Percentiles rank a stretch among this genome's conserved stretches.
These are phyloP conservation scores for Colletotrichum musae DNA, from an alignment of 2,329 filamentous ascomycete species.

Conservation along the genomic window DNA sequence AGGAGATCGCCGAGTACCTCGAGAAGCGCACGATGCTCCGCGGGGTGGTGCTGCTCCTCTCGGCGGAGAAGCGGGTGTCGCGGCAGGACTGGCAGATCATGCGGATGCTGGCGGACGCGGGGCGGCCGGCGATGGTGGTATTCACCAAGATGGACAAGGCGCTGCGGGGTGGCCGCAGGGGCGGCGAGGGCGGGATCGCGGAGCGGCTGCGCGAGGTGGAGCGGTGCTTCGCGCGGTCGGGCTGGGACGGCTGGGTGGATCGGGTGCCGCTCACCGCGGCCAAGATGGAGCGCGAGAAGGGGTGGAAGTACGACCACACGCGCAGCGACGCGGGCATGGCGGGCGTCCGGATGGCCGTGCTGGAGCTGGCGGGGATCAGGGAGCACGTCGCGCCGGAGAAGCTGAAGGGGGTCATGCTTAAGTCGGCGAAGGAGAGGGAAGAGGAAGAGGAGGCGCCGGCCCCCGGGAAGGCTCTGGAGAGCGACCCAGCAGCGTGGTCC, in stretches of 20 bases:
- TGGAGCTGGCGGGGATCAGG: constrained; percentile 57
- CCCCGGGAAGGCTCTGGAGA: constrained; percentile 34
- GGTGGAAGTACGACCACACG: constrained; percentile 42
- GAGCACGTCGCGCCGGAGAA: constrained; percentile 16
- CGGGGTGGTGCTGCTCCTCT: constrained; percentile 68
- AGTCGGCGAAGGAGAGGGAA: not conserved
- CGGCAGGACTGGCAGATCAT: constrained; percentile 64
- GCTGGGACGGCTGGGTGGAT: constrained; percentile 46
- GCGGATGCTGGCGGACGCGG: constrained; percentile 60
- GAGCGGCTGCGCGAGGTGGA: constrained; percentile 33
- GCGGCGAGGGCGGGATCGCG: constrained; percentile 44
- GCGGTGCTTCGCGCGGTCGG: constrained; percentile 21
- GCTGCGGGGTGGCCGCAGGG: constrained; percentile 42
- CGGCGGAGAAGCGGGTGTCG: constrained; percentile 67
- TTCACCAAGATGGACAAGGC: constrained; percentile 72
- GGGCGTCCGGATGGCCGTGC: constrained; percentile 55
- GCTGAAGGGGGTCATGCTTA: not conserved
- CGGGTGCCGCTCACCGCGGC: constrained; percentile 56
- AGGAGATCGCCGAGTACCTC: constrained; percentile 66
- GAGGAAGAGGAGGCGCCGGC: not conserved
- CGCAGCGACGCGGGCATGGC: constrained; percentile 56
- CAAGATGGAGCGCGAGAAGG: constrained; percentile 51
- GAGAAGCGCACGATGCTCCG: constrained; percentile 60
- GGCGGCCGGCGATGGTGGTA: constrained; percentile 63
- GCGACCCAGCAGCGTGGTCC: constrained; percentile 44